Evolutionary conservation across 169 alveolate species (phyloP).

Genomic region (Plasmodium relictum): DNA sequence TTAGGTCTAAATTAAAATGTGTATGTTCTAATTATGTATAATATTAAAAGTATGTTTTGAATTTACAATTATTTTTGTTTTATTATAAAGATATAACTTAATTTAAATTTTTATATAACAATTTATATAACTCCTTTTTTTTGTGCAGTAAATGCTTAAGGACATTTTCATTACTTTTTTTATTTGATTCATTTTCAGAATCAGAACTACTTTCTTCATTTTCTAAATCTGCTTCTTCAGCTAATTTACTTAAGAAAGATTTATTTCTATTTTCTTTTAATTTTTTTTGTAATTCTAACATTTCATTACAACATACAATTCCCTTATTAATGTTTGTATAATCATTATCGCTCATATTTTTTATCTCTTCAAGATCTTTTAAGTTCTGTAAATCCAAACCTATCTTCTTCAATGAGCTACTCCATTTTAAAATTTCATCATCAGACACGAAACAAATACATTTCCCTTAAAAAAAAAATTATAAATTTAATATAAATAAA

Average conservation of each 20-base stretch:
- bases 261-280: constrained; percentile 17
- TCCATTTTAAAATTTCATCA: constrained; percentile 44
- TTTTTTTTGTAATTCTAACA: constrained; percentile 44
- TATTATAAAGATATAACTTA: background rate
- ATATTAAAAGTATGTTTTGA: too few relatives aligned
- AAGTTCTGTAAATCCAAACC: constrained; percentile 46
- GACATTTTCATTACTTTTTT: constrained; percentile 24
- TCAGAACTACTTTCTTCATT: constrained; percentile 49
- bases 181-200: constrained; percentile 20
- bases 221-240: constrained; percentile 57
- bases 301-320: constrained; percentile 37
- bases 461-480: constrained; percentile 20
- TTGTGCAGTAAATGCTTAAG: constrained; percentile 22
- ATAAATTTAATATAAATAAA: constrained; percentile 8
- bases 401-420: constrained; percentile 28
- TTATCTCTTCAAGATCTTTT: constrained; percentile 36
- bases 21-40: too few relatives aligned
- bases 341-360: constrained; percentile 19
- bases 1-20: too few relatives aligned
- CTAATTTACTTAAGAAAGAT: constrained; percentile 28
- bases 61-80: background rate
- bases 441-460: constrained; percentile 69
- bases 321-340: constrained; percentile 23
- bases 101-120: constrained; percentile 13
- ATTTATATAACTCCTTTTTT: constrained; percentile 41